Base-by-base conservation (phyloP, 352 stramenopile species). In the Pythium aristosporum region DNA sequence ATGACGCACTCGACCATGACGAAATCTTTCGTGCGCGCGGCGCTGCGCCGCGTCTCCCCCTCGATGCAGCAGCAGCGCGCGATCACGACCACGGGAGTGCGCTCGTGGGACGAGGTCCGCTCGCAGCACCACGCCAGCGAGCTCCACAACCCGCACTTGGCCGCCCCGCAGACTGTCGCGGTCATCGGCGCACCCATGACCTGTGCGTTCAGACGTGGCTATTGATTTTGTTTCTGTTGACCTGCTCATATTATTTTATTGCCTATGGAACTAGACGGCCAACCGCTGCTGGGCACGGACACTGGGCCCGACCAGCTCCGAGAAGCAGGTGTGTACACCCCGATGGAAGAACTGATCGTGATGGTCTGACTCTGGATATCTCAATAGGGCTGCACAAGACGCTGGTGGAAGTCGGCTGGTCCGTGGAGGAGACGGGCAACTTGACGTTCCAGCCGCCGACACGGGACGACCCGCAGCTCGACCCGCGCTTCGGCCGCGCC, bases 141-240 rank as follows among this genome's bases (percentile, higher is more conserved):
- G 18, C 58, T 88, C 32, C 65, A 59, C 61, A 93, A 90, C 67
- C 65, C 76, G 57, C 54, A 79, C 54, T 60, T 95, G 48, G 63
- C 65, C 39, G 59, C 76, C 46, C 86, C 86, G 42, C 77, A 89
- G 56, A 94, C 87, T 0, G 87, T 92, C 42, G 73, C 83, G 0
- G 64, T 96, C 43, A 96, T 96, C 49, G 87, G 87, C 67, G 87
- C 85, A n/a, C 87, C 87, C 23, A 96, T 96, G 87, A 96, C 85
- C 11, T 87, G 87, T 95, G 71, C 42, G 79, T 59, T 3, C 28
- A 15, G 5, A 5, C 25, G 25, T 5, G 25, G 25, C 25, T 20
- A 20, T 36, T 44, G 11, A 15, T 21, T n/a, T 49, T 3, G 13
- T 36, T 44, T 10, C 3, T 32, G 18, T 18, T 32, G 18, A 11